These are phyloP conservation scores for Clavispora carvajalis DNA, from an alignment of 805 yeast species.

Conservation along the genomic window DNA sequence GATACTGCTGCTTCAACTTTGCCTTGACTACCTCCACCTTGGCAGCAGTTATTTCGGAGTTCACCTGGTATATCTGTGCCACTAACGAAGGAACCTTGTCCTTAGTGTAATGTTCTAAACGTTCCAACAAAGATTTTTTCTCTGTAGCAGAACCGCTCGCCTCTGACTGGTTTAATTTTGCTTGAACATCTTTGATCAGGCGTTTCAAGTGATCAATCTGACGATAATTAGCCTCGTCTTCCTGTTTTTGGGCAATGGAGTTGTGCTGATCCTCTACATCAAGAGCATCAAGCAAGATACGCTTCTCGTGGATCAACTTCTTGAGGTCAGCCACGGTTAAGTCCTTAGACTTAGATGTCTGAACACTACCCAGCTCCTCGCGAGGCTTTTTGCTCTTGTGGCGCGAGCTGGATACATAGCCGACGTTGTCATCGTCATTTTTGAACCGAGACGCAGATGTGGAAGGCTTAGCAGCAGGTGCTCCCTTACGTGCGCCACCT, in stretches of 20 bases:
- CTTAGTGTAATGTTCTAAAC: slow-evolving; percentile 54
- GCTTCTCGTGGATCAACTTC: slow-evolving; percentile 66
- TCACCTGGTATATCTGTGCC: slow-evolving; percentile 55
- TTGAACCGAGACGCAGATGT: slow-evolving; percentile 45
- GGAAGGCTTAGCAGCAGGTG: slow-evolving; percentile 15
- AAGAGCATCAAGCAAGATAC: slow-evolving; percentile 62
- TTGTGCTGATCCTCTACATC: slow-evolving; percentile 59
- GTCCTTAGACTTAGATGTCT: slow-evolving; percentile 27
- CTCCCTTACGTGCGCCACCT: slow-evolving; percentile 23
- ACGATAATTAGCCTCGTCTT: slow-evolving; percentile 37
- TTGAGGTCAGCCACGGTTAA: slow-evolving; percentile 51
- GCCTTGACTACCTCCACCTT: slow-evolving; percentile 61
- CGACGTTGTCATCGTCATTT: slow-evolving; percentile 65
- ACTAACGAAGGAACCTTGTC: slow-evolving; percentile 71
- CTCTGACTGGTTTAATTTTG: slow-evolving; percentile 23
- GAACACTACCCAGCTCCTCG: slow-evolving; percentile 9
- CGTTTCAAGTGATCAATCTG: slow-evolving; percentile 63
- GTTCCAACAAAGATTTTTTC: slow-evolving; percentile 47
- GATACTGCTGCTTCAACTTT: slow-evolving; percentile 54
- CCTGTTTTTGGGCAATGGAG: slow-evolving; percentile 25
- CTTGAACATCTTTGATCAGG: slow-evolving; percentile 47
- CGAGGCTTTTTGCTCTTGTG: slow-evolving; percentile 38
- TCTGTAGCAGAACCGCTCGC: slow-evolving; percentile 37
- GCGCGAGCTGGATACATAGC: slow-evolving; percentile 67
- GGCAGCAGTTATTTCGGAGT: slow-evolving; percentile 60